Percentiles rank a stretch among this genome's conserved stretches.
Evolutionary conservation across 2,329 filamentous ascomycete species (phyloP).

Genomic region (Davidsoniella virescens): DNA sequence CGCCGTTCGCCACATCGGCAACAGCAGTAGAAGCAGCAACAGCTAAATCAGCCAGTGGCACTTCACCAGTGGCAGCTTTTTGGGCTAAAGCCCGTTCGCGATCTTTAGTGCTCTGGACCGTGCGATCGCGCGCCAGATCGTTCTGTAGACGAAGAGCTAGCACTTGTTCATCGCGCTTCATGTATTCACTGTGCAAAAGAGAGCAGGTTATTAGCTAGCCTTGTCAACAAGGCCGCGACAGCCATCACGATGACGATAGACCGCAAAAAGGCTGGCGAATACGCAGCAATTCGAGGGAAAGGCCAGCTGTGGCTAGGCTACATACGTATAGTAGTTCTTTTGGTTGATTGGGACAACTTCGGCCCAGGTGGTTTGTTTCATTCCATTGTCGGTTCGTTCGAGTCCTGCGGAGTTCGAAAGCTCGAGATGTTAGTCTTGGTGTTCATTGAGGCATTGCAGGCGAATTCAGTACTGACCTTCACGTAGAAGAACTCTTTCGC

Average conservation of each 20-base stretch:
- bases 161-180: conserved; percentile 95
- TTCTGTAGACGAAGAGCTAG: conserved; percentile 75
- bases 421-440: not conserved
- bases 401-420: conserved; percentile 44
- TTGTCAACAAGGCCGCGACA: conserved; percentile 5
- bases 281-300: not conserved
- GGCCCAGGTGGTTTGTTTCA: conserved; percentile 90
- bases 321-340: conserved; percentile 96
- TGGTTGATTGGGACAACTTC: conserved; percentile 90
- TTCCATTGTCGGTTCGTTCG: conserved; percentile 93
- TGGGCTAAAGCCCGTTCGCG: conserved; percentile 64
- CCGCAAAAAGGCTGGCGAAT: not conserved
- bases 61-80: conserved; percentile 44
- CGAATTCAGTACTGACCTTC: conserved; percentile 31
- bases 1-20: conserved; percentile 25
- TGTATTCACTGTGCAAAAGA: conserved; percentile 55
- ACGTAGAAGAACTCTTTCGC: conserved; percentile 45
- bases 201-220: conserved; percentile 8
- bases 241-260: not conserved
- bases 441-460: not conserved
- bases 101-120: conserved; percentile 76
- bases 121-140: conserved; percentile 69
- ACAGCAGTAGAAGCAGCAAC: conserved; percentile 16
- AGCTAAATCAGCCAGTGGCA: conserved; percentile 17
- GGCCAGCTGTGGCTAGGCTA: not conserved